Evolutionary conservation across 441 rosid species (phyloP).

Genomic region (Gossypium schwendimanii): DNA sequence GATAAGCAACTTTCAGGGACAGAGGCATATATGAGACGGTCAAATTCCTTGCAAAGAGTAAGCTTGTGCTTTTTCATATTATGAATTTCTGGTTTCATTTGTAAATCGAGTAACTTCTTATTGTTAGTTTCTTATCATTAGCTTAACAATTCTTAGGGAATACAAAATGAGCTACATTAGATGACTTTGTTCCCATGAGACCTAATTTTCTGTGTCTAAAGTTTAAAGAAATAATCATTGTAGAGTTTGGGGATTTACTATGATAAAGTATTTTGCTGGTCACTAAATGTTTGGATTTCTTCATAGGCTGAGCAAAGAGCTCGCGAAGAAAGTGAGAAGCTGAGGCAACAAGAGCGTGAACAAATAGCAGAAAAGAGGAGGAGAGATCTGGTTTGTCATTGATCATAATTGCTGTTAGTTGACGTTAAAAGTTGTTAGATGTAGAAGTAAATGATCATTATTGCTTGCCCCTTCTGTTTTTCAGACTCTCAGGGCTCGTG

Average conservation of each 20-base stretch:
- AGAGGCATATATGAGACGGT: conserved; percentile 75
- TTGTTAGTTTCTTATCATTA: background rate
- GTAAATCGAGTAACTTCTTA: background rate
- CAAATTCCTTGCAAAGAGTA: conserved; percentile 73
- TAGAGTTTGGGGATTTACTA: background rate
- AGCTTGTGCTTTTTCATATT: conserved; percentile 9
- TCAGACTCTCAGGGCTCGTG: conserved; percentile 83
- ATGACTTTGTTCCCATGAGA: background rate
- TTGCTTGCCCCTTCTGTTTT: conserved; percentile 2
- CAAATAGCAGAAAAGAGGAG: conserved; percentile 16
- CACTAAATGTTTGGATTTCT: background rate
- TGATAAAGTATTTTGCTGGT: background rate
- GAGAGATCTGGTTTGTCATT: conserved; percentile 74
- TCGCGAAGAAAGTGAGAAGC: conserved; percentile 18
- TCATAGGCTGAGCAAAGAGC: conserved; percentile 54
- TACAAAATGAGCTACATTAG: background rate
- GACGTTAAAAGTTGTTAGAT: background rate
- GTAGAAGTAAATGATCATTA: background rate
- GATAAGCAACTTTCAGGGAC: conserved; percentile 77
- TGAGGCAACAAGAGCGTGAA: conserved; percentile 19
- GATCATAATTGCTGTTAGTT: background rate
- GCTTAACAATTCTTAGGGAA: background rate
- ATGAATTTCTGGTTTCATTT: background rate
- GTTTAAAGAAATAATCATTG: background rate
- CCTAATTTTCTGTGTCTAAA: background rate